A percentile compares a stretch with the other conserved stretches of the same genome.
Conservation (phyloP, 164 flowering plant species). For the Dillenia turbinata region DNA sequence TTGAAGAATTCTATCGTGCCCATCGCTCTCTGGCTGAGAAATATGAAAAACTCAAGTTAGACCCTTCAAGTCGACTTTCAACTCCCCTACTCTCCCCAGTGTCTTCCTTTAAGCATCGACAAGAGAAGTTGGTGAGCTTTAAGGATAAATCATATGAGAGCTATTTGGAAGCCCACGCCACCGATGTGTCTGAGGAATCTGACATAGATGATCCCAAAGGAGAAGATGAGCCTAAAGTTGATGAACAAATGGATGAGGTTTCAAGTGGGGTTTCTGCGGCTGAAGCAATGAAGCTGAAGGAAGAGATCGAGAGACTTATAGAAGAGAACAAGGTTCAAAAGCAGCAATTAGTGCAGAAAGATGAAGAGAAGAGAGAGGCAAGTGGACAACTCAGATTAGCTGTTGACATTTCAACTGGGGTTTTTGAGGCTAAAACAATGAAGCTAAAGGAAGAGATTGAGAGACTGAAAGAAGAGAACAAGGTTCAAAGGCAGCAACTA, state of each 20-base stretch:
- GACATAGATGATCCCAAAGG: conserved; percentile 61
- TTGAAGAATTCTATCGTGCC: conserved; percentile 77
- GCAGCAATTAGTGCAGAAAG: conserved; percentile 50
- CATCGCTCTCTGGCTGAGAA: conserved; percentile 83
- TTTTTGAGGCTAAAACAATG: conserved; percentile 25
- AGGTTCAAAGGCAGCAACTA: conserved; percentile 10
- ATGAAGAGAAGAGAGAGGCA: conserved; percentile 87
- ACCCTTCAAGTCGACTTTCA: conserved; percentile 29
- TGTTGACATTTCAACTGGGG: conserved; percentile 4
- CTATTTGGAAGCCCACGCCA: conserved; percentile 37
- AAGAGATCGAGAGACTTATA: conserved; percentile 49
- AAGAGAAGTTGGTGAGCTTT: conserved; percentile 18
- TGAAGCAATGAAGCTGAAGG: conserved; percentile 42
- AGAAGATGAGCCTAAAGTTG: conserved; percentile 27
- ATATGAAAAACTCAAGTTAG: conserved; percentile 60
- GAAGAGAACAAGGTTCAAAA: conserved; percentile 49
- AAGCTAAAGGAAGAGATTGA: conserved; percentile 55
- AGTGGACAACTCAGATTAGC: conserved; percentile 64
- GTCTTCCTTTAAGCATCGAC: conserved; percentile 19
- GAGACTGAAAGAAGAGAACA: conserved; percentile 54
- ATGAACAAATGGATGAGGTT: conserved; percentile 14
- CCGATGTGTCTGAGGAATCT: conserved; percentile 42
- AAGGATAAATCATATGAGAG: conserved; percentile 21
- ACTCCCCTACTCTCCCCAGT: conserved; percentile 41
- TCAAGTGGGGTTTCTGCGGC: conserved; percentile 13